phyloP scores from a whole-genome alignment of 345 rosid genomes.

The Schrenkiella parvula region DNA sequence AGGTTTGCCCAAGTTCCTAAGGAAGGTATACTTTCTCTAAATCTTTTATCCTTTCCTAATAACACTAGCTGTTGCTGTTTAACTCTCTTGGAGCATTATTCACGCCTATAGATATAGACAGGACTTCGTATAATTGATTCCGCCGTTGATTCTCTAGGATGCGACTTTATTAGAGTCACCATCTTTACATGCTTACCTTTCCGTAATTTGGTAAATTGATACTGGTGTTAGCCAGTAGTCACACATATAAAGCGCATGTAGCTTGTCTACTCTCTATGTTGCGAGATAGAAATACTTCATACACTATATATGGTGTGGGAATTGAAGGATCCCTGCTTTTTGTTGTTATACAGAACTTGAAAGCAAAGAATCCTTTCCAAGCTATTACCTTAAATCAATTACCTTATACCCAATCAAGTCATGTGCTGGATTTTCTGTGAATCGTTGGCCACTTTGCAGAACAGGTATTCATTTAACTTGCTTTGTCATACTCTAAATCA shows the following conservation, averaged over 20 bases:
- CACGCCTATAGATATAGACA: not conserved
- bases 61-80: not conserved
- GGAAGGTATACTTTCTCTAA: slow-evolving; percentile 38
- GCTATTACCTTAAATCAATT: slow-evolving; percentile 54
- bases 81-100: not conserved
- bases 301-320: slow-evolving; percentile 4
- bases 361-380: slow-evolving; percentile 25
- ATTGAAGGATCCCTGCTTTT: not conserved
- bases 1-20: slow-evolving; percentile 31
- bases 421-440: slow-evolving; percentile 77
- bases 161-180: not conserved
- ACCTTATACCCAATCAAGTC: slow-evolving; percentile 86
- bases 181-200: not conserved
- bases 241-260: not conserved
- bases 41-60: not conserved
- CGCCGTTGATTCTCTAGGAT: not conserved
- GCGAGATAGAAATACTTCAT: not conserved
- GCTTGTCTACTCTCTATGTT: not conserved
- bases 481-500: not conserved
- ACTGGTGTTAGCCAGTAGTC: slow-evolving; percentile 3
- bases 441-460: slow-evolving; percentile 78
- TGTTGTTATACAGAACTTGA: slow-evolving; percentile 44
- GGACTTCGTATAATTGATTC: not conserved
- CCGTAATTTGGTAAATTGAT: slow-evolving; percentile 4
- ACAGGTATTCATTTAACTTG: slow-evolving; percentile 51